These are phyloP conservation scores for Miscanthus lutarioriparius DNA, from an alignment of 176 grass and related monocot species.

Conservation along the genomic window DNA sequence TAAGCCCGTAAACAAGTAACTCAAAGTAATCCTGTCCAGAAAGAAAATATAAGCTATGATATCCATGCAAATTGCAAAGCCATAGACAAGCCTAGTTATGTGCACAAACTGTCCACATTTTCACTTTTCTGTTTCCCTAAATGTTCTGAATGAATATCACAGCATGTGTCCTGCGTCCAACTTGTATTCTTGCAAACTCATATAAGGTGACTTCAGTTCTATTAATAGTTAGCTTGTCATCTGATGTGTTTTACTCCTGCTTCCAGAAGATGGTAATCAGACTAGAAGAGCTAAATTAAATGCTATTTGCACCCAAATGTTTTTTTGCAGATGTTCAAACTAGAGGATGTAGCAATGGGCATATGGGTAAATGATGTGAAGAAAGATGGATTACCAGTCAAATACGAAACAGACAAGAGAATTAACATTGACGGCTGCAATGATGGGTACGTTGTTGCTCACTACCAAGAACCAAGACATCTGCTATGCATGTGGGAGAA, in stretches of 20 bases:
- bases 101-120: slow-evolving; percentile 4
- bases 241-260: slow-evolving; percentile 14
- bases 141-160: not conserved
- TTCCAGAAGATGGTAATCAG: not conserved
- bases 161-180: not conserved
- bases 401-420: slow-evolving; percentile 74
- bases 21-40: slow-evolving; percentile 10
- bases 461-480: slow-evolving; percentile 85
- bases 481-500: slow-evolving; percentile 90
- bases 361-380: slow-evolving; percentile 85
- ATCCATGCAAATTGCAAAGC: not conserved
- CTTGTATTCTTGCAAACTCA: not conserved
- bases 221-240: not conserved
- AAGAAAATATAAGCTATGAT: not conserved
- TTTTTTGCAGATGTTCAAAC: slow-evolving; percentile 87
- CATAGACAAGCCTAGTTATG: not conserved
- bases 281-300: slow-evolving; percentile 26
- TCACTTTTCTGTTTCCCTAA: not conserved
- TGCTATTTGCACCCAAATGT: not conserved
- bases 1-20: not conserved
- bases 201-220: slow-evolving; percentile 18
- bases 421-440: slow-evolving; percentile 66
- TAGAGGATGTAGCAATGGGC: slow-evolving; percentile 98
- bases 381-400: slow-evolving; percentile 56
- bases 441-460: slow-evolving; percentile 72